These are phyloP conservation scores for Dysphania ambrosioides DNA, from an alignment of 148 eudicot genomes.

Conservation along the genomic window DNA sequence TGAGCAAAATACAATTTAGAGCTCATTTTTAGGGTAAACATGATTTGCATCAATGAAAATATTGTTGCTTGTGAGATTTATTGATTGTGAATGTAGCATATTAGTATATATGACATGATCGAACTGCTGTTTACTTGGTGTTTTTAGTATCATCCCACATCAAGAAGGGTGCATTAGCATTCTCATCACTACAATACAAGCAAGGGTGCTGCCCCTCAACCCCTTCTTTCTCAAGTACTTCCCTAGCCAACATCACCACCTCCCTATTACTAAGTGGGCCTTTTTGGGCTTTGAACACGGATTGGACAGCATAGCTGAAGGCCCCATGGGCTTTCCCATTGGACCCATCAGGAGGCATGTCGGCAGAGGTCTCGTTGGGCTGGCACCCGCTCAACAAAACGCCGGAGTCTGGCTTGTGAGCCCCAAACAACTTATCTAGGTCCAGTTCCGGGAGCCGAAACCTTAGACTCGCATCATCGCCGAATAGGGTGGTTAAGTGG, in stretches of 20 bases:
- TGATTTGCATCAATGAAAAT: background rate
- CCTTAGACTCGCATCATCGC: slow-evolving; percentile 43
- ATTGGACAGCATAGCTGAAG: slow-evolving; percentile 50
- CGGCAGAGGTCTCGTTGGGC: slow-evolving; percentile 49
- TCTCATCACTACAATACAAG: slow-evolving; percentile 67
- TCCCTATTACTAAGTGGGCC: slow-evolving; percentile 44
- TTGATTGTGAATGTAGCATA: background rate
- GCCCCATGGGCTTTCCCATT: slow-evolving; percentile 52
- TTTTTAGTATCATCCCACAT: slow-evolving; percentile 16
- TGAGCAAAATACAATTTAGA: too few species aligned
- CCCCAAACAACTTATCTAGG: slow-evolving; percentile 21
- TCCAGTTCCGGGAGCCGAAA: slow-evolving; percentile 36
- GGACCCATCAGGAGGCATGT: slow-evolving; percentile 30
- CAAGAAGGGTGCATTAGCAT: slow-evolving; percentile 55
- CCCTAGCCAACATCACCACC: slow-evolving; percentile 46
- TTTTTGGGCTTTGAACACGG: slow-evolving; percentile 37
- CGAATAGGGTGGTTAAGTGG: slow-evolving; percentile 44
- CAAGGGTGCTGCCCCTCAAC: slow-evolving; percentile 63
- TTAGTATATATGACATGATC: background rate
- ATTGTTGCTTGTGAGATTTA: background rate
- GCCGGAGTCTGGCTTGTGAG: slow-evolving; percentile 38
- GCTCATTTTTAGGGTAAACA: too few species aligned
- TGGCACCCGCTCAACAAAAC: slow-evolving; percentile 66
- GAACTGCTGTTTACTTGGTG: background rate
- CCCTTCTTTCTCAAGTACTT: slow-evolving; percentile 30